Conservation (phyloP, 1,284 basidiomycete species). For the Ustilago lituana region DNA sequence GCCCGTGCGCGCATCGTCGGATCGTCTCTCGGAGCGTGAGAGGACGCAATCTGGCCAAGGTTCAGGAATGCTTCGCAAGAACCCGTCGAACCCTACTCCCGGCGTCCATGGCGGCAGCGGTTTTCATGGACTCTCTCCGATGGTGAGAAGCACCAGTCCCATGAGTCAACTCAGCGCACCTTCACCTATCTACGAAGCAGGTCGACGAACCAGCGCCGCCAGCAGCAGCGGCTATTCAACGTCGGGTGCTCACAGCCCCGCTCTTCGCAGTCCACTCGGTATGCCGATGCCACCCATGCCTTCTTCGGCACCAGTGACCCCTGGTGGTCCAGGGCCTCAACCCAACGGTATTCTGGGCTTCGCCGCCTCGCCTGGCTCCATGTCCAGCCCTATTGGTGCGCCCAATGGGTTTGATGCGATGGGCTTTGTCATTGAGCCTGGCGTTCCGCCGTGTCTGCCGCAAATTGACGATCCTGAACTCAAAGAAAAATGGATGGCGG, state of each 20-base stretch:
- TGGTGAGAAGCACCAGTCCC: slow-evolving; percentile 37
- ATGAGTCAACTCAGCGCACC: slow-evolving; percentile 37
- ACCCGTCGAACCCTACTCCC: slow-evolving; percentile 60
- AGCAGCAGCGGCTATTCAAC: slow-evolving; percentile 26
- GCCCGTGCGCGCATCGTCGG: slow-evolving; percentile 55
- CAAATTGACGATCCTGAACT: slow-evolving; percentile 75
- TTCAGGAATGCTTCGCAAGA: slow-evolving; percentile 55
- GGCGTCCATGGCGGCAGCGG: slow-evolving; percentile 49
- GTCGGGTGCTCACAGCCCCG: slow-evolving; percentile 33
- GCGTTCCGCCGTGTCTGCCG: slow-evolving; percentile 19
- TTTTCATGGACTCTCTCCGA: slow-evolving; percentile 35
- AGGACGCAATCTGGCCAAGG: slow-evolving; percentile 44
- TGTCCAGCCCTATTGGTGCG: slow-evolving; percentile 11
- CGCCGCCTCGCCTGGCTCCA: slow-evolving; percentile 22
- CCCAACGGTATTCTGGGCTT: slow-evolving; percentile 12
- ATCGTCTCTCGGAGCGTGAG: slow-evolving; percentile 52
- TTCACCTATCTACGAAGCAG: slow-evolving; percentile 17
- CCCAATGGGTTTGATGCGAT: slow-evolving; percentile 38
- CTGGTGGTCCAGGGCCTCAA: slow-evolving; percentile 6
- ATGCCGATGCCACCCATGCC: slow-evolving; percentile 10
- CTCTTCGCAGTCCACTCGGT: slow-evolving; percentile 29
- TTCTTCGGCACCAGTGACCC: slow-evolving; percentile 21
- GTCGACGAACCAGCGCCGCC: slow-evolving; percentile 24
- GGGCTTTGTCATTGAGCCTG: slow-evolving; percentile 52
- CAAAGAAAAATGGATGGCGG: slow-evolving; percentile 78